A percentile compares a stretch with the other conserved stretches of the same genome.
phyloP scores from a whole-genome alignment of 345 rosid species.

The Populus euphratica region DNA sequence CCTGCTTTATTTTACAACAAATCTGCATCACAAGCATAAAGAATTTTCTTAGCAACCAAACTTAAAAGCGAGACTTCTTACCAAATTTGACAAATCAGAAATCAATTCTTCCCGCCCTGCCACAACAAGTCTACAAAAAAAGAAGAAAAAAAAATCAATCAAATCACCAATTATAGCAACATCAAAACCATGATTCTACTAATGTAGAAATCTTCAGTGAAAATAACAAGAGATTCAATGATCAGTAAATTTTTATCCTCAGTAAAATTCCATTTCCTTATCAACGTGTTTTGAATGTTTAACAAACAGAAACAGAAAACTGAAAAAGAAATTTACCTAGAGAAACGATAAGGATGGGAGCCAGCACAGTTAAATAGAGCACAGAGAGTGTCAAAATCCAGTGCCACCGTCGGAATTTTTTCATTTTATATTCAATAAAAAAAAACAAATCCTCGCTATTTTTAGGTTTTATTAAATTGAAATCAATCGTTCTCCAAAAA shows the following conservation, averaged over 20 bases:
- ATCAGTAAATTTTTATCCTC: background rate
- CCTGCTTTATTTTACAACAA: background rate
- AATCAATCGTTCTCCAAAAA: conserved; percentile 39
- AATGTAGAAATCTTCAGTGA: background rate
- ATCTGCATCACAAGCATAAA: background rate
- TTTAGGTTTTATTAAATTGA: conserved; percentile 8
- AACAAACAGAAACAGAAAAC: background rate
- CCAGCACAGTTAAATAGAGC: conserved; percentile 62
- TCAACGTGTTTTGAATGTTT: background rate
- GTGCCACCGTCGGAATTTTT: conserved; percentile 64
- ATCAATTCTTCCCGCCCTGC: conserved; percentile 61
- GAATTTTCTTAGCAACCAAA: conserved; percentile 2
- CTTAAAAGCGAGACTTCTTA: conserved; percentile 32
- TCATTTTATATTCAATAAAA: conserved; percentile 44
- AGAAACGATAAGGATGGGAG: conserved; percentile 71
- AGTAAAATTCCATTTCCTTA: background rate
- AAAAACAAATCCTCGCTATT: conserved; percentile 8
- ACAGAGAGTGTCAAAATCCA: conserved; percentile 76
- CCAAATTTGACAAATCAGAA: conserved; percentile 58
- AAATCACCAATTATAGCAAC: conserved; percentile 1
- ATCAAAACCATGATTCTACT: background rate
- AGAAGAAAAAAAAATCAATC: conserved; percentile 14
- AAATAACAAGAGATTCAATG: background rate
- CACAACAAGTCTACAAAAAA: conserved; percentile 20
- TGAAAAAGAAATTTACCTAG: conserved; percentile 41